A percentile compares a stretch with the other conserved stretches of the same genome.
Conservation (phyloP, 805 yeast species). For the Saccharomyces cerevisiae region DNA sequence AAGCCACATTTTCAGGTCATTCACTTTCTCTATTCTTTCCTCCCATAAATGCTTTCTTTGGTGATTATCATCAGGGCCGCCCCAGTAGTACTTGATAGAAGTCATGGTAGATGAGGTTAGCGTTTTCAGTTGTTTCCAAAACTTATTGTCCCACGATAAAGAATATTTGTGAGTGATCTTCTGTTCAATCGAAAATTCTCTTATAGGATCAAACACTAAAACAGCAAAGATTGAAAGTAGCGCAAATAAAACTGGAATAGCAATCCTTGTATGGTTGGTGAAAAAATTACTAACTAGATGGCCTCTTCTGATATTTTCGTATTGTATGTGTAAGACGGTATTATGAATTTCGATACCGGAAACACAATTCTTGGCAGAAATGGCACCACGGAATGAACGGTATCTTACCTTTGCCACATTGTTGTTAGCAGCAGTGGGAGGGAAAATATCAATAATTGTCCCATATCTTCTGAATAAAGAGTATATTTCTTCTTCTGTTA, state of each 20-base stretch:
- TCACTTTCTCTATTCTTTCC: constrained; percentile 59
- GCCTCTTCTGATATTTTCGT: constrained; percentile 47
- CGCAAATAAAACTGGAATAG: constrained; percentile 74
- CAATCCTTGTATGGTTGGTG: constrained; percentile 69
- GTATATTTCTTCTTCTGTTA: constrained; percentile 75
- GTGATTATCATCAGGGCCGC: constrained; percentile 24
- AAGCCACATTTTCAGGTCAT: constrained; percentile 68
- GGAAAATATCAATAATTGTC: constrained; percentile 61
- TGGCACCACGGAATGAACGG: constrained; percentile 54
- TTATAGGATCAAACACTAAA: constrained; percentile 82
- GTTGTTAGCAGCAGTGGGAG: constrained; percentile 40
- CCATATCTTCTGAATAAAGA: constrained; percentile 84
- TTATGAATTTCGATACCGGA: constrained; percentile 65
- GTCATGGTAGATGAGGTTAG: constrained; percentile 34
- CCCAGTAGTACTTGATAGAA: constrained; percentile 31
- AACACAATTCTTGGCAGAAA: constrained; percentile 82
- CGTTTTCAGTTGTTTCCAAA: constrained; percentile 30
- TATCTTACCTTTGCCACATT: constrained; percentile 50
- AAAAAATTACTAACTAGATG: constrained; percentile 44
- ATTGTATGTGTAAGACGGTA: constrained; percentile 66
- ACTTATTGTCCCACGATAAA: constrained; percentile 38
- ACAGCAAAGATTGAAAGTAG: constrained; percentile 75
- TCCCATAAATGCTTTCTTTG: constrained; percentile 45
- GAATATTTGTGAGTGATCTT: constrained; percentile 59
- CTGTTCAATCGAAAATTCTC: constrained; percentile 68